phyloP scores from a whole-genome alignment of 2,329 filamentous ascomycete genomes.

The Phaeosphaeriaceae sp. region DNA sequence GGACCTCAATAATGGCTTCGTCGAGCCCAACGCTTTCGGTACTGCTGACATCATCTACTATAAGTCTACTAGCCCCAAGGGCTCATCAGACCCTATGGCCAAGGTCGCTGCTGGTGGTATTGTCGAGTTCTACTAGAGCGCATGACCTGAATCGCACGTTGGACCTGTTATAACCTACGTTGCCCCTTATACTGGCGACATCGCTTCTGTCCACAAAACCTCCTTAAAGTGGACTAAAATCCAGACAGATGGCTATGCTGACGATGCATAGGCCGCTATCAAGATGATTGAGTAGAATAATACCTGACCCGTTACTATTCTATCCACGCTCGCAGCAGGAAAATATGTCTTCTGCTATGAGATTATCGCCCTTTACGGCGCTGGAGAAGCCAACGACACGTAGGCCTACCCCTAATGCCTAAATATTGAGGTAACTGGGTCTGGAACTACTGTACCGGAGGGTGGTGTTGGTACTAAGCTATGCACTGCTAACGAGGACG shows the following conservation, averaged over 20 bases:
- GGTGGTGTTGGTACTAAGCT: conserved; percentile 61
- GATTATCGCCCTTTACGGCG: conserved; percentile 58
- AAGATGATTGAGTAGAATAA: conserved; percentile 55
- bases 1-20: conserved; percentile 47
- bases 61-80: conserved; percentile 57
- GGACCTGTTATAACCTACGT: conserved; percentile 50
- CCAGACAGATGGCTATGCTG: conserved; percentile 39
- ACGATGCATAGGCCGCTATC: conserved; percentile 44
- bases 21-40: conserved; percentile 36
- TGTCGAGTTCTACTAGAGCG: conserved; percentile 61
- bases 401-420: conserved; percentile 61
- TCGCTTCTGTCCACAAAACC: conserved; percentile 43
- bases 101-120: conserved; percentile 66
- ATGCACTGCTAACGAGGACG: conserved; percentile 49
- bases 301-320: conserved; percentile 56
- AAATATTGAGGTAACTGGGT: conserved; percentile 59
- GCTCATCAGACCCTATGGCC: conserved; percentile 51
- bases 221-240: conserved; percentile 49
- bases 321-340: conserved; percentile 52
- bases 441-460: conserved; percentile 50
- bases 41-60: conserved; percentile 65
- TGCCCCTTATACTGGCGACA: conserved; percentile 41
- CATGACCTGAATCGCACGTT: conserved; percentile 47
- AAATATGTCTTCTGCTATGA: conserved; percentile 65
- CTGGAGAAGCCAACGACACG: conserved; percentile 53